Evolutionary conservation across 2,329 filamentous ascomycete genomes (phyloP).

Genomic region (Coniochaeta sp.): DNA sequence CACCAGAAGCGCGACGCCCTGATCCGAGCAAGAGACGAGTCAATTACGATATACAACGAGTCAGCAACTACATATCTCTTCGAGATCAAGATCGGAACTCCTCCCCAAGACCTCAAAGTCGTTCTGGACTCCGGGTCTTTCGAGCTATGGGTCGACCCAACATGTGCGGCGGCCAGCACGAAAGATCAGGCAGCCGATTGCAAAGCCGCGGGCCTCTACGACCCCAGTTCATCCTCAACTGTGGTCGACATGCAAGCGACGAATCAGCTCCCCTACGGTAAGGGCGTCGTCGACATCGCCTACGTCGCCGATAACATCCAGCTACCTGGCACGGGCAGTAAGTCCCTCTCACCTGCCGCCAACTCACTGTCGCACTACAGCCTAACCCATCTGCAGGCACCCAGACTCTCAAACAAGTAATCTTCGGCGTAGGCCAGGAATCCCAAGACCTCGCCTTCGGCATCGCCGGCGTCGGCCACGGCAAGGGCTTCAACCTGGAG

Average conservation of each 20-base stretch:
- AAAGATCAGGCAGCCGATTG: constrained; percentile 27
- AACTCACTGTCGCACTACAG: neutral
- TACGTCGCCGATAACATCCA: constrained; percentile 22
- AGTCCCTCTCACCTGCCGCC: neutral
- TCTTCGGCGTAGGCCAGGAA: constrained; percentile 21
- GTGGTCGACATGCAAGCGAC: constrained; percentile 7
- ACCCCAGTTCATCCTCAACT: constrained; percentile 15
- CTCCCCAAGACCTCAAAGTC: constrained; percentile 36
- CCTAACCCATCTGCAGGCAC: constrained; percentile 7
- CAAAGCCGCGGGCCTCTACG: constrained; percentile 30
- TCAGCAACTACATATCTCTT: neutral
- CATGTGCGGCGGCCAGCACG: constrained; percentile 35
- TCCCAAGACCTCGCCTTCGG: constrained; percentile 21
- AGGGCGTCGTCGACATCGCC: constrained; percentile 17
- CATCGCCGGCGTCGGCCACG: constrained; percentile 24
- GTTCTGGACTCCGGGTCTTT: constrained; percentile 47
- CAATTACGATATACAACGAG: neutral
- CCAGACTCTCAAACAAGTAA: constrained; percentile 15
- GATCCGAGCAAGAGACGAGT: neutral
- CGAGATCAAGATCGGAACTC: constrained; percentile 32
- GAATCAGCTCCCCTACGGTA: constrained; percentile 20
- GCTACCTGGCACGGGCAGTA: constrained; percentile 17
- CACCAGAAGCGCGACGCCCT: neutral
- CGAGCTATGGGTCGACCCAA: constrained; percentile 52
- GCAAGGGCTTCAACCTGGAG: constrained; percentile 16